These are phyloP conservation scores for Massospora cicadina DNA, from an alignment of 371 early-diverging fungal species.

Conservation along the genomic window DNA sequence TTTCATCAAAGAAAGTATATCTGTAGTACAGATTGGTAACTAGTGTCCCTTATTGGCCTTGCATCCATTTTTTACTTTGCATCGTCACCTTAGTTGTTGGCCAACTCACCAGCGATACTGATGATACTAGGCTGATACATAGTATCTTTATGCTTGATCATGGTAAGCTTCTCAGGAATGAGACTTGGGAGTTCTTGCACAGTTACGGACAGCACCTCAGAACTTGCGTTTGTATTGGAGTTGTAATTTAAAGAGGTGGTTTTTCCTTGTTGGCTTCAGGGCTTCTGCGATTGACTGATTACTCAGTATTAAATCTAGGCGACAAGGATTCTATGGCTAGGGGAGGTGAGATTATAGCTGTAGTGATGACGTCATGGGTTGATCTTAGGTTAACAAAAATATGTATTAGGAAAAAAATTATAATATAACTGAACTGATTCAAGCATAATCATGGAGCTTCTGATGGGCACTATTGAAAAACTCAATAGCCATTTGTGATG, in stretches of 20 bases:
- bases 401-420: slow-evolving; percentile 39
- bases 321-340: slow-evolving; percentile 72
- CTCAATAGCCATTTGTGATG: slow-evolving; percentile 14
- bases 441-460: slow-evolving; percentile 14
- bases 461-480: slow-evolving; percentile 13
- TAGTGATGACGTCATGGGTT: slow-evolving; percentile 73
- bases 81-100: slow-evolving; percentile 58
- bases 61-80: slow-evolving; percentile 36
- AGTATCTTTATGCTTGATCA: slow-evolving; percentile 55
- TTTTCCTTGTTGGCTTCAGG: slow-evolving; percentile 64
- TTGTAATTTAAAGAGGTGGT: slow-evolving; percentile 50
- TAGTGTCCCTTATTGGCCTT: slow-evolving; percentile 18
- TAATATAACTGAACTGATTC: slow-evolving; percentile 28
- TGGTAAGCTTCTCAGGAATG: slow-evolving; percentile 49
- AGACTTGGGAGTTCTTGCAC: slow-evolving; percentile 77
- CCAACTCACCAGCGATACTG: slow-evolving; percentile 58
- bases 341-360: slow-evolving; percentile 63
- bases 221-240: slow-evolving; percentile 68
- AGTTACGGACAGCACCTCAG: slow-evolving; percentile 88
- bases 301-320: slow-evolving; percentile 79
- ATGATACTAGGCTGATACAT: slow-evolving; percentile 76
- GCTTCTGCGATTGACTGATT: slow-evolving; percentile 52
- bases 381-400: slow-evolving; percentile 79
- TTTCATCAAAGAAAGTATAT: too few species aligned
- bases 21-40: too few species aligned